These are phyloP conservation scores for Russula emetica DNA, from an alignment of 768 basidiomycete species.

Conservation along the genomic window DNA sequence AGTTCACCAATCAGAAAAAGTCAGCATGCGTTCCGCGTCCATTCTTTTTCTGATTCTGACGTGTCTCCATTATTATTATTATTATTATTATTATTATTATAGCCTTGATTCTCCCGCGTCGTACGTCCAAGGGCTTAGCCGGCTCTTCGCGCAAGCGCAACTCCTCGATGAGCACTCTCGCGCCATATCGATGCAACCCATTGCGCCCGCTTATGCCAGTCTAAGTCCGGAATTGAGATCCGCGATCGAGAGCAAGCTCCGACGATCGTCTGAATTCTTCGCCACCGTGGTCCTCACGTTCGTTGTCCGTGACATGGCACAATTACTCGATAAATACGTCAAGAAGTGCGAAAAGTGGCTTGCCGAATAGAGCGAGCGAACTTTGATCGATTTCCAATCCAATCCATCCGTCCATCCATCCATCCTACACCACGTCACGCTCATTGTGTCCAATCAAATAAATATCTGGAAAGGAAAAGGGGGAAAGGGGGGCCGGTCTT, in stretches of 20 bases:
- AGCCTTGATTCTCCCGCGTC: constrained; percentile 86
- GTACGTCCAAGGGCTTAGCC: constrained; percentile 73
- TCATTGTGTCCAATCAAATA: neutral
- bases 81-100: constrained; percentile 3
- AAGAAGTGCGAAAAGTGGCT: constrained; percentile 94
- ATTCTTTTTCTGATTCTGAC: constrained; percentile 4
- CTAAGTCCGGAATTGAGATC: constrained; percentile 61
- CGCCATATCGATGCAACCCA: constrained; percentile 60
- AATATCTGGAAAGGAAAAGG: constrained; percentile 16
- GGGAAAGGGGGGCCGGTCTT: constrained; percentile 3
- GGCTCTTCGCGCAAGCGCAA: constrained; percentile 69
- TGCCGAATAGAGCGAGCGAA: constrained; percentile 49
- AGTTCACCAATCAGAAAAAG: constrained; percentile 88
- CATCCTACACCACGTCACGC: constrained; percentile 7
- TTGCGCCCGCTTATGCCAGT: constrained; percentile 67
- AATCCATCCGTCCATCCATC: too few species aligned
- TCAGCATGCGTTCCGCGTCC: constrained; percentile 36
- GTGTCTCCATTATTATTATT: neutral
- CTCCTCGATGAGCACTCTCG: constrained; percentile 84
- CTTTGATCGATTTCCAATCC: neutral
- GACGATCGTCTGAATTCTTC: constrained; percentile 87
- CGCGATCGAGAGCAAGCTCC: constrained; percentile 68
- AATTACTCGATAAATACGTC: constrained; percentile 86
- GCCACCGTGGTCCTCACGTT: constrained; percentile 84
- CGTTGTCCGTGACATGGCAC: constrained; percentile 82